Percentiles rank a stretch among this genome's conserved stretches.
Conservation (phyloP, 73 alveolate genomes). For the Symbiodinium natans region DNA sequence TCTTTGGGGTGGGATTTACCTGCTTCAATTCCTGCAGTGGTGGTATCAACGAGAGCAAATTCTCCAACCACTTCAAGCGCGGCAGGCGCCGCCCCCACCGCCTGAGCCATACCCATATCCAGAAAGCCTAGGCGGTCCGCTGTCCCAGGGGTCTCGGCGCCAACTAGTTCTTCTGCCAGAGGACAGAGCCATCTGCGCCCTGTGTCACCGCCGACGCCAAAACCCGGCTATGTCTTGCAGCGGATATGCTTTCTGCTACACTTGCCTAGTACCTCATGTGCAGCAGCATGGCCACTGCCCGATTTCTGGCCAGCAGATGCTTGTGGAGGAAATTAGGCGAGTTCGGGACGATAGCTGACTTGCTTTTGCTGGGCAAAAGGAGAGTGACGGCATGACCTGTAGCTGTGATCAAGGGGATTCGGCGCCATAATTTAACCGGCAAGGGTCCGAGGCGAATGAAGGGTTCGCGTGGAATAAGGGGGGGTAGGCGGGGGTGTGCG, state of each 20-base stretch:
- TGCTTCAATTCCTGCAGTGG: conserved; percentile 74
- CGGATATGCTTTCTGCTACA: conserved; percentile 86
- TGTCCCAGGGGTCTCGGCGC: not conserved
- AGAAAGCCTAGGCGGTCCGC: not conserved
- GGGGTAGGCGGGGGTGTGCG: too few species aligned
- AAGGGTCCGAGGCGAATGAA: too few species aligned
- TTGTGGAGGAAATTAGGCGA: conserved; percentile 44
- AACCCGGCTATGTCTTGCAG: conserved; percentile 84
- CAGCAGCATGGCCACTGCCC: conserved; percentile 77
- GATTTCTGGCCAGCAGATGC: conserved; percentile 75
- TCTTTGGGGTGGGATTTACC: conserved; percentile 56
- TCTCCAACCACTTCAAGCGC: conserved; percentile 45
- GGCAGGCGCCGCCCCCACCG: conserved; percentile 75
- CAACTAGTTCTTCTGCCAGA: conserved; percentile 57
- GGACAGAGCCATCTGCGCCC: conserved; percentile 43
- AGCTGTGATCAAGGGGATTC: too few species aligned
- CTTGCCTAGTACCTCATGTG: conserved; percentile 67
- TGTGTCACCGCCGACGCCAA: conserved; percentile 57
- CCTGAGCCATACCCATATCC: conserved; percentile 49
- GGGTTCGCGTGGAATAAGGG: too few species aligned
- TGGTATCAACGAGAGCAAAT: conserved; percentile 89
- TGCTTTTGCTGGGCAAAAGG: not conserved
- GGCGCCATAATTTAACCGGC: too few species aligned
- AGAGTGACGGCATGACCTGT: too few species aligned
- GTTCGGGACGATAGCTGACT: conserved; percentile 47